Percentiles rank a stretch among this genome's conserved stretches.
phyloP scores from a whole-genome alignment of 768 basidiomycete species.

The Rickenella mellea region DNA sequence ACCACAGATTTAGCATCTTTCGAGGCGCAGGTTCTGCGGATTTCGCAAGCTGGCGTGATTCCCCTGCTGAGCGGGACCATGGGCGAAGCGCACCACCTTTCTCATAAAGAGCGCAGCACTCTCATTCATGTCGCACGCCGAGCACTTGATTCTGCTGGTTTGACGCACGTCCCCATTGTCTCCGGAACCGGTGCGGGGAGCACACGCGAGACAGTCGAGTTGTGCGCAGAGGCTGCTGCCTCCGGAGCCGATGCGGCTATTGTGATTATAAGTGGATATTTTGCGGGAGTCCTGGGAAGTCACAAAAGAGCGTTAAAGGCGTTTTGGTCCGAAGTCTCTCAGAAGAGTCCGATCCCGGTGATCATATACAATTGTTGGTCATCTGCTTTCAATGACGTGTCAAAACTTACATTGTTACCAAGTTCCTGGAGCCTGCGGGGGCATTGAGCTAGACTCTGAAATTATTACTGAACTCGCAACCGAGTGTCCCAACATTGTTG shows the following conservation, averaged over 20 bases:
- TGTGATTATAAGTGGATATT: constrained; percentile 83
- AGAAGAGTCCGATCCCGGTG: constrained; percentile 78
- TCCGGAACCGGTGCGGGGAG: constrained; percentile 79
- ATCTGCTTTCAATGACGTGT: not conserved
- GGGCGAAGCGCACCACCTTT: constrained; percentile 76
- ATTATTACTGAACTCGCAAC: constrained; percentile 71
- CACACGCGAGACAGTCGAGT: constrained; percentile 72
- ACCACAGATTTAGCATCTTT: constrained; percentile 55
- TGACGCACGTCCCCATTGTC: constrained; percentile 55
- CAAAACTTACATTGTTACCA: constrained; percentile 3
- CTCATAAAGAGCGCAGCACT: constrained; percentile 54
- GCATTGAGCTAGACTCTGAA: constrained; percentile 88
- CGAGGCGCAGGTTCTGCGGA: constrained; percentile 52
- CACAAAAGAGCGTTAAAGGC: constrained; percentile 64
- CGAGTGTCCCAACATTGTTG: constrained; percentile 69
- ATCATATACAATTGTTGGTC: constrained; percentile 80
- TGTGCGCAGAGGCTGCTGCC: constrained; percentile 66
- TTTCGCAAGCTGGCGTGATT: constrained; percentile 58
- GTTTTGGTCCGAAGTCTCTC: constrained; percentile 68
- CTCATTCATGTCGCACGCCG: constrained; percentile 61
- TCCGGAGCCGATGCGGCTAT: constrained; percentile 85
- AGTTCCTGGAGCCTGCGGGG: constrained; percentile 84
- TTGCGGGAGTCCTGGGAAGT: constrained; percentile 59
- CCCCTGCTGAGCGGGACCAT: constrained; percentile 74
- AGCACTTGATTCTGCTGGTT: constrained; percentile 59